Base-by-base conservation (phyloP, 805 yeast genomes). In the Saturnispora mendoncae region DNA sequence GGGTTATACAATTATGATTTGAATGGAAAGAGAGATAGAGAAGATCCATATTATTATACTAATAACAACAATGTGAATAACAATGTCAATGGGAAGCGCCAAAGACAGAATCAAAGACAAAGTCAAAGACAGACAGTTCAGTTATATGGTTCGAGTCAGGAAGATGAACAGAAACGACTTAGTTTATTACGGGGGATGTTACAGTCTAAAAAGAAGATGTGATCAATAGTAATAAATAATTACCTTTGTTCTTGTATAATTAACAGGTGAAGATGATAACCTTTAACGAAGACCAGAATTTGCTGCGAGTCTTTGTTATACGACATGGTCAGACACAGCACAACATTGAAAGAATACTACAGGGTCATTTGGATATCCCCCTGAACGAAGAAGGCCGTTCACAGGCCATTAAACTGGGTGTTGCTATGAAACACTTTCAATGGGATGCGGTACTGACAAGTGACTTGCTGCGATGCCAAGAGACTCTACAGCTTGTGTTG, bases 251-350 rank as follows among this genome's bases (percentile, higher is more conserved):
- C n/a, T n/a, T n/a, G n/a, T n/a, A n/a, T n/a, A n/a, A n/a, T n/a
- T n/a, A n/a, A n/a, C n/a, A n/a, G n/a, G n/a, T n/a, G n/a, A n/a
- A n/a, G n/a, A n/a, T n/a, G n/a, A 23, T 23, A 23, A 23, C 26
- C 30, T 40, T 44, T 10, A 60, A 57, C 33, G 37, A 39, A 12
- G 49, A 53, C 34, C 18, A 21, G 2, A 17, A 29, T 5, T 47
- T 38, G 6, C 44, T 58, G 6, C 48, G 67, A 9, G 43, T 83
- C 3, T 79, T 80, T 48, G 57, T 84, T 4, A 74, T 85, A 4
- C 73, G 95, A 52, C 95, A 85, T 52, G 95, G 95, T 1, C 92
- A 82, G 56, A 85, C 95, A 0, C 78, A 78, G 43, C 78, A 80
- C 58, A 85, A 85, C 55, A 67, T 69, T 29, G 55, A 70, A 40